These are phyloP conservation scores for Colletotrichum navitas DNA, from an alignment of 2,329 filamentous ascomycete species.

Conservation along the genomic window DNA sequence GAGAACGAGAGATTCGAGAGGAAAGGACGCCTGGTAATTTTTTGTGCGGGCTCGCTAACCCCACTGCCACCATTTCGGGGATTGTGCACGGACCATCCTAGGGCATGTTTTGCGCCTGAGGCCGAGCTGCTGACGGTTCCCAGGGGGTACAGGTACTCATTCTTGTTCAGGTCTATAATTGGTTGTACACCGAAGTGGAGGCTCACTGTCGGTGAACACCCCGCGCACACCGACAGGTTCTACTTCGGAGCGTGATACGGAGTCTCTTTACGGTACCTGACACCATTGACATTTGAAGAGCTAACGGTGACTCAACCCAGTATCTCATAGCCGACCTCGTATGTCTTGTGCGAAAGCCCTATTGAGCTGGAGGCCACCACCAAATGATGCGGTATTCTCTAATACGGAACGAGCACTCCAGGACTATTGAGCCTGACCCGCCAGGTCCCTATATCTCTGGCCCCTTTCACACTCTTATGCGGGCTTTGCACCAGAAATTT, in stretches of 20 bases:
- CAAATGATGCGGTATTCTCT: too few species aligned
- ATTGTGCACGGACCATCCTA: conserved; percentile 35
- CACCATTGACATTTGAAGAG: not conserved
- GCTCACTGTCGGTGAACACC: conserved; percentile 1
- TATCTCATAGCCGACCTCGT: not conserved
- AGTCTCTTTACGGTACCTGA: not conserved
- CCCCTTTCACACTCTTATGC: too few species aligned
- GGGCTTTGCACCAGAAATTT: not conserved
- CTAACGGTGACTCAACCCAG: not conserved
- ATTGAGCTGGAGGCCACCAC: not conserved
- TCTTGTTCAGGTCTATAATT: not conserved
- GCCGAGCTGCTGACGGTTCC: not conserved
- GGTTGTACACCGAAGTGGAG: not conserved
- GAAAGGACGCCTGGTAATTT: conserved; percentile 24
- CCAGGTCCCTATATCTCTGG: not conserved
- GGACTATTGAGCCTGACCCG: not conserved
- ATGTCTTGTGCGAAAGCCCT: not conserved
- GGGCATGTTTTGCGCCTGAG: conserved; percentile 35
- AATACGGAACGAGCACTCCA: not conserved
- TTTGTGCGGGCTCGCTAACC: conserved; percentile 42
- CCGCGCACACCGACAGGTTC: not conserved
- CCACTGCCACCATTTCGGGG: conserved; percentile 17
- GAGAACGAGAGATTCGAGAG: conserved; percentile 8
- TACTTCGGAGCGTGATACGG: not conserved
- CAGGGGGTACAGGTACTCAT: not conserved